Base-by-base conservation (phyloP, 164 flowering plant genomes). In the Cinnamomum micranthum region DNA sequence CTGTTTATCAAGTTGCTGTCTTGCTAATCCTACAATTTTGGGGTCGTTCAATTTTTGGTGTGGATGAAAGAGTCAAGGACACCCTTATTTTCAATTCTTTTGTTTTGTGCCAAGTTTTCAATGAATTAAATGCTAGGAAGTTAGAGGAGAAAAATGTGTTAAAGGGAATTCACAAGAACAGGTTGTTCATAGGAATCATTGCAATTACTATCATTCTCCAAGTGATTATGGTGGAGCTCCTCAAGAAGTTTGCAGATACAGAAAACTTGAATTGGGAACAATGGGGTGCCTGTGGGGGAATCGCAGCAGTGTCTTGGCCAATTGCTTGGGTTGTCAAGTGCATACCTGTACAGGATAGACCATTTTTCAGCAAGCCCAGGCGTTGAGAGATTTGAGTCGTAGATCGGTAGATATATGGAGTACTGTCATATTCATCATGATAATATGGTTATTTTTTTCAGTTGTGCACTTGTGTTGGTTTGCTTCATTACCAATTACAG, bases 101-200 rank as follows among this genome's bases (percentile, higher is more conserved):
- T n/a, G 89, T 89, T 6, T 76, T 89, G 2, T 87, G 89, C 76
- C 90, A 89, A 78, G 83, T 89, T 6, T 89, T 87, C 75, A 88
- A 88, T 41, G 89, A 84, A 67, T 85, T 88, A 79, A 86, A 84
- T 74, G 78, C 88, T 2, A 78, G 88, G 78, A 81, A 82, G 81
- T 77, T 80, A 2, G 88, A 86, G 80, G 80, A 82, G 77, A 82
- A 50, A 79, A 87, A 87, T 55, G 85, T 85, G 10, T 84, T 85
- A 50, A 19, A 83, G 76, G 89, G 87, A 23, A 75, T 86, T 50
- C 80, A 63, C 3, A 81, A 77, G 75, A 87, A 85, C 81, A 77
- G 59, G 73, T 33, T 87, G 79, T 89, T 89, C 65, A 0, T 86
- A 20, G 90, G 84, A 24, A 85, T 89, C 47, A 70, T 86, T 2